phyloP scores from a whole-genome alignment of 306 rosid genomes.

The Arachis stenosperma region DNA sequence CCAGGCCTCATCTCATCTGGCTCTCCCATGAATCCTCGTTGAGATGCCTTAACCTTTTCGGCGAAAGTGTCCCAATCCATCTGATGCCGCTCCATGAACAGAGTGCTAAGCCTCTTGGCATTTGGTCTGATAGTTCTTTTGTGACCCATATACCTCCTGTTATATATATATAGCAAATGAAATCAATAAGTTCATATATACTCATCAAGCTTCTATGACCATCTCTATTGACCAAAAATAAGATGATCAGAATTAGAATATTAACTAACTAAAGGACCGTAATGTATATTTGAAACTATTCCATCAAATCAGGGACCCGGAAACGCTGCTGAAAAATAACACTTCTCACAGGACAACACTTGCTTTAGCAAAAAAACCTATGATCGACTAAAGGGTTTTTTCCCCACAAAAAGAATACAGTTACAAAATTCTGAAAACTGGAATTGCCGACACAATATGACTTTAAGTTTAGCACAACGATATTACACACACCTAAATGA shows the following conservation, averaged over 20 bases:
- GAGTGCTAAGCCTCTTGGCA: slow-evolving; percentile 92
- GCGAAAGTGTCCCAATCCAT: slow-evolving; percentile 86
- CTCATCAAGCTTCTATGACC: background rate
- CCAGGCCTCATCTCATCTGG: slow-evolving; percentile 87
- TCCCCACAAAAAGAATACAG: background rate
- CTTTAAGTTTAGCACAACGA: background rate
- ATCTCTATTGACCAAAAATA: background rate
- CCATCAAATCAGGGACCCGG: background rate
- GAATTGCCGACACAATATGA: background rate
- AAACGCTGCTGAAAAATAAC: background rate
- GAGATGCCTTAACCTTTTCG: slow-evolving; percentile 72
- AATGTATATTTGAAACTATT: background rate
- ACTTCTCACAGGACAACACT: background rate
- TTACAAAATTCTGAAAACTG: background rate
- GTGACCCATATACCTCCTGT: slow-evolving; percentile 97
- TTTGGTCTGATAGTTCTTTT: slow-evolving; percentile 97
- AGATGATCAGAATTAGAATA: background rate
- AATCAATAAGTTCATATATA: slow-evolving; percentile 11
- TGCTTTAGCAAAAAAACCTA: background rate
- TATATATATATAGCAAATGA: slow-evolving; percentile 13
- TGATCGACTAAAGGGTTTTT: background rate
- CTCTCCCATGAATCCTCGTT: slow-evolving; percentile 97
- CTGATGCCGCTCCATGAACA: slow-evolving; percentile 72
- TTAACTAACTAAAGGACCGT: background rate
- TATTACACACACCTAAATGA: background rate